Evolutionary conservation across 2,329 filamentous ascomycete genomes (phyloP).

Genomic region (Pseudocercospora ulei): DNA sequence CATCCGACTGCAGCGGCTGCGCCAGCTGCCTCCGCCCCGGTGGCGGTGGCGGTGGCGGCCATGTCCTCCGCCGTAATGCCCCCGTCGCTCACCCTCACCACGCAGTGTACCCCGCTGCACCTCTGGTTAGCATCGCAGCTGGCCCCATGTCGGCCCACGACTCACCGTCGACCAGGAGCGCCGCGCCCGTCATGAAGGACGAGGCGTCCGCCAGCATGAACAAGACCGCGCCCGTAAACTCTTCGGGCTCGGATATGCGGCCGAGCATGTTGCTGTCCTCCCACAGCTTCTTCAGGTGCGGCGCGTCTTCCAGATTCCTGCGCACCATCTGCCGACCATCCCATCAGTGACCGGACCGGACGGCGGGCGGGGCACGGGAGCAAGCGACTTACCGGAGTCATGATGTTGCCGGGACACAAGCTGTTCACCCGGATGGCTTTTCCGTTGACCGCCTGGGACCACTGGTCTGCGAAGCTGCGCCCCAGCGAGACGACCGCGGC

Average conservation of each 20-base stretch:
- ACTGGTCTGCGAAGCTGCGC: slow-evolving; percentile 21
- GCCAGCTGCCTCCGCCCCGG: no score
- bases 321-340: slow-evolving; percentile 27
- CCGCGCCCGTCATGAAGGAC: slow-evolving; percentile 27
- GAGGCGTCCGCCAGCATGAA: slow-evolving; percentile 30
- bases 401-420: slow-evolving; percentile 33
- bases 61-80: no score
- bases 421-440: slow-evolving; percentile 31
- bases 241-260: slow-evolving; percentile 27
- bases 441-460: slow-evolving; percentile 34
- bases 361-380: no score
- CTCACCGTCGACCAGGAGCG: slow-evolving; percentile 29
- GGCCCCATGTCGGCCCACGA: no score
- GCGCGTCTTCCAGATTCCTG: slow-evolving; percentile 30
- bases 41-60: no score
- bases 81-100: no score
- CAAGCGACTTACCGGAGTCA: slow-evolving; percentile 31
- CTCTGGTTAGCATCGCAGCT: background rate
- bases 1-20: no score
- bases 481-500: slow-evolving; percentile 20
- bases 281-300: slow-evolving; percentile 28
- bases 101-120: slow-evolving; percentile 1
- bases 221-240: slow-evolving; percentile 29
- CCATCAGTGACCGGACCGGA: background rate
- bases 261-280: slow-evolving; percentile 32